These are phyloP conservation scores for Harringtonia aguacate DNA, from an alignment of 2,329 filamentous ascomycete genomes.

Conservation along the genomic window DNA sequence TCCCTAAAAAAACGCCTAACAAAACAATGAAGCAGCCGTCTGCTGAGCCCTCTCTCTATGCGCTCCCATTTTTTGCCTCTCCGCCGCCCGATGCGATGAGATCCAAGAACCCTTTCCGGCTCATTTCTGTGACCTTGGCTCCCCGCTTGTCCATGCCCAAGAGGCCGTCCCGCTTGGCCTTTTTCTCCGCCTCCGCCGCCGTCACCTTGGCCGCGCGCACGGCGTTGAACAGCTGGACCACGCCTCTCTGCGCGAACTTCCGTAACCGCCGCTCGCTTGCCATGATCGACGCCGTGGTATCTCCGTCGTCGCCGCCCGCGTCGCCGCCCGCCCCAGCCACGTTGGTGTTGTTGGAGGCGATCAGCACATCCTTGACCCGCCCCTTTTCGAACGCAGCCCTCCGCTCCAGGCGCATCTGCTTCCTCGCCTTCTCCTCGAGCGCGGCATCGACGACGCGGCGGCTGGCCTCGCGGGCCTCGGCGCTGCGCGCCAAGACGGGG, in stretches of 20 bases:
- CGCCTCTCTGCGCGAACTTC: slow-evolving; percentile 85
- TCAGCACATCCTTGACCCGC: slow-evolving; percentile 75
- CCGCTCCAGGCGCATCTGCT: slow-evolving; percentile 72
- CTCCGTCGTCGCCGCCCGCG: slow-evolving; percentile 23
- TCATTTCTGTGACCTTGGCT: slow-evolving; percentile 90
- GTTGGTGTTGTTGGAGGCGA: slow-evolving; percentile 28
- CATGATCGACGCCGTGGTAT: slow-evolving; percentile 43
- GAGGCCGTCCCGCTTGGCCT: slow-evolving; percentile 58
- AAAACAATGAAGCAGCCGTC: slow-evolving; percentile 1
- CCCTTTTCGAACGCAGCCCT: slow-evolving; percentile 73
- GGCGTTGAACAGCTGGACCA: slow-evolving; percentile 93
- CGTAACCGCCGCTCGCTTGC: slow-evolving; percentile 71
- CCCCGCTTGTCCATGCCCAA: slow-evolving; percentile 72
- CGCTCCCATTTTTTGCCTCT: slow-evolving; percentile 46
- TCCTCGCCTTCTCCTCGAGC: slow-evolving; percentile 70
- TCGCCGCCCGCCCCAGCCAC: not conserved
- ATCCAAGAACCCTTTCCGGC: slow-evolving; percentile 91
- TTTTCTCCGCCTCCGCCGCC: slow-evolving; percentile 64
- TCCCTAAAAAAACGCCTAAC: not conserved
- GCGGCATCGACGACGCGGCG: slow-evolving; percentile 63
- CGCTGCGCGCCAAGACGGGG: slow-evolving; percentile 81
- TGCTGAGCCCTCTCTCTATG: slow-evolving; percentile 18
- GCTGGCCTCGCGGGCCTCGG: slow-evolving; percentile 60
- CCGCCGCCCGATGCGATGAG: slow-evolving; percentile 62
- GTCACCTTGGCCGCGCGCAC: slow-evolving; percentile 88